Percentiles rank a stretch among this genome's conserved stretches.
Conservation (phyloP, 768 basidiomycete species). For the Mycena indigotica region DNA sequence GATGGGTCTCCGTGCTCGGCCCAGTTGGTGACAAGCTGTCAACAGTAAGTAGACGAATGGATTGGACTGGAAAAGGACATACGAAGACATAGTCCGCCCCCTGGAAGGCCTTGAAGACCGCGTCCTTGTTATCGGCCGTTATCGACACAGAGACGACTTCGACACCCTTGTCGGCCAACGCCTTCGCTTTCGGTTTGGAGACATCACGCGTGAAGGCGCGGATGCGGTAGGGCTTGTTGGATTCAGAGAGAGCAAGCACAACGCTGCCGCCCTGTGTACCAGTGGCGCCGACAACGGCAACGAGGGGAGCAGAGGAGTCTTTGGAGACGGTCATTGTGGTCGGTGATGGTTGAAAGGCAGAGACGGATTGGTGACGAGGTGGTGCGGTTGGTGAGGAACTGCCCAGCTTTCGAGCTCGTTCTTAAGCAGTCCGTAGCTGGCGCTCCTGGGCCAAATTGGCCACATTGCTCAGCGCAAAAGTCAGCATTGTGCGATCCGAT, state of each 20-base stretch:
- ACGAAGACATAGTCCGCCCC: constrained; percentile 11
- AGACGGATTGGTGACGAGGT: no score
- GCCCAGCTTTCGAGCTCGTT: no score
- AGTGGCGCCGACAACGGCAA: constrained; percentile 9
- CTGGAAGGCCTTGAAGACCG: constrained; percentile 3
- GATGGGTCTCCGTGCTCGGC: constrained; percentile 6
- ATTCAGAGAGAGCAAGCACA: constrained; percentile 2
- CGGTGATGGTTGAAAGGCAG: not conserved
- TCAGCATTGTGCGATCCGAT: no score
- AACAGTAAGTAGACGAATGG: not conserved
- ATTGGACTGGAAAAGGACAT: not conserved
- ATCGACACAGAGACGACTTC: constrained; percentile 1
- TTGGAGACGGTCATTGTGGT: constrained; percentile 9
- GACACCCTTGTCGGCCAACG: not conserved
- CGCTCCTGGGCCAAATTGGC: no score
- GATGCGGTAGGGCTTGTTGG: constrained; percentile 9
- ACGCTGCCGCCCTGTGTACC: constrained; percentile 13
- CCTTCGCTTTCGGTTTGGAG: constrained; percentile 3
- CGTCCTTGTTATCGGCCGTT: constrained; percentile 2
- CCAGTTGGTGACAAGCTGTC: constrained; percentile 13
- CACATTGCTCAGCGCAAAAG: no score
- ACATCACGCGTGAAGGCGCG: constrained; percentile 6
- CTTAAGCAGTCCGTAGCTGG: no score
- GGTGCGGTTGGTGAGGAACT: no score
- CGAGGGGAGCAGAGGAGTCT: constrained; percentile 2